Evolutionary conservation across 306 rosid species (phyloP), one percentile per base, ranked within the genome.

Genomic region (Pyrus betulifolia): DNA sequence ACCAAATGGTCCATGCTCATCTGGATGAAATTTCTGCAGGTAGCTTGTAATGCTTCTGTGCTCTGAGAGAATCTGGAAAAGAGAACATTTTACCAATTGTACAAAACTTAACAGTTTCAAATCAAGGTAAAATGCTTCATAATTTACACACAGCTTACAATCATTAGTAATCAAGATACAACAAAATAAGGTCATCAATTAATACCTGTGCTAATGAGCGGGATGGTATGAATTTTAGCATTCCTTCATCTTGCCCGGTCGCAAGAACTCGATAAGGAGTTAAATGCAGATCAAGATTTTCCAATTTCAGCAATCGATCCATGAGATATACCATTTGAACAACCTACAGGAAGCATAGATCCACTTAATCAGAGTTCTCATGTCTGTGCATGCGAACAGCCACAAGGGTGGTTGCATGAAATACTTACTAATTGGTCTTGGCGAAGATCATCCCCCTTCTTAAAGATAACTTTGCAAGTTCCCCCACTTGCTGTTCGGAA

Each of bases 221-320:
- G 45, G 99, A 95, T 72, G 99, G 99, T 79, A 95, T 91, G 69
- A 90, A 91, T 80, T 95, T 97, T 85, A 92, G 21, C 97, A 95
- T 92, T 89, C 99, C 97, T 88, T 95, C 99, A 81, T 95, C 99
- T 87, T 95, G 99, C 74, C 97, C 99, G 63, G 97, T 95, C 44
- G 99, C 99, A 52, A 95, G 89, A 80, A 95, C 99, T 84, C 86
- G 89, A 81, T 92, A 95, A 8, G 99, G 99, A 67, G 99, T 95
- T 70, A 95, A 86, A 82, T 89, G 89, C 46, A 95, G 83, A 74
- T 95, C 99, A 76, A 95, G 99, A 87, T 92, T 95, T 87, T 95
- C 97, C 59, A 86, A 79, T 87, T 95, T 95, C 22, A 95, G 97
- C 85, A 90, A 85, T 75, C 99, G 90, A 84, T 95, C 97, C 99